Evolutionary conservation across 768 basidiomycete species (phyloP).

Genomic region (Calocera viscosa): DNA sequence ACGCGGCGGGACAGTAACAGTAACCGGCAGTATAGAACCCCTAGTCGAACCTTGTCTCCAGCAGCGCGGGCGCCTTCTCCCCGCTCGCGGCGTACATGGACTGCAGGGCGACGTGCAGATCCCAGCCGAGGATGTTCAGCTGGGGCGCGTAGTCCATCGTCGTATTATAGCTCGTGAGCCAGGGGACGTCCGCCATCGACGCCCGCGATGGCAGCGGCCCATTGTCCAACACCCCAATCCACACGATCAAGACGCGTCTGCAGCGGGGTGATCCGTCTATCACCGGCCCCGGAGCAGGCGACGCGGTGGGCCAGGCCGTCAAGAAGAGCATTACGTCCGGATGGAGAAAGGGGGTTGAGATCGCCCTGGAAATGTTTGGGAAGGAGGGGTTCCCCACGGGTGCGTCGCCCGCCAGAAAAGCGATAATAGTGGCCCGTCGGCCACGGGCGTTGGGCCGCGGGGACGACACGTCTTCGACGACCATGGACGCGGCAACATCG

Average conservation of each 20-base stretch:
- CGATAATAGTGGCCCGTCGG: not conserved
- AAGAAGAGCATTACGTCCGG: not conserved
- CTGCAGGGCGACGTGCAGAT: no score
- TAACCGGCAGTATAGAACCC: no score
- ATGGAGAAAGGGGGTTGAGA: conserved; percentile 28
- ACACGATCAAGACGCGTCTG: conserved; percentile 85
- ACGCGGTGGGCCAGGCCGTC: not conserved
- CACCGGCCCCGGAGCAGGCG: not conserved
- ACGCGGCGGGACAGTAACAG: no score
- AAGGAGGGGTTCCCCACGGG: conserved; percentile 69
- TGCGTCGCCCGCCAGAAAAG: not conserved
- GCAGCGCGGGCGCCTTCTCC: no score
- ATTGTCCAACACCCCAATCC: conserved; percentile 92
- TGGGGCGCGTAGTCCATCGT: no score
- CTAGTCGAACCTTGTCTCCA: no score
- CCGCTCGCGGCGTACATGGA: no score
- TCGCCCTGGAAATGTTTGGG: conserved; percentile 87
- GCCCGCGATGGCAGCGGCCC: conserved; percentile 97
- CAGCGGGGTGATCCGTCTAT: conserved; percentile 14
- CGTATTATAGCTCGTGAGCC: no score
- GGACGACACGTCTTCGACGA: not conserved
- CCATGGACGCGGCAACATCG: not conserved
- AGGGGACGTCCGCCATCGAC: no score
- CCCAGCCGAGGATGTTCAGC: no score
- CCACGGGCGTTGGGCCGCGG: not conserved